A percentile compares a stretch with the other conserved stretches of the same genome.
These are phyloP conservation scores for Sphenostylis stenocarpa DNA, from an alignment of 306 rosid genomes.

Conservation along the genomic window DNA sequence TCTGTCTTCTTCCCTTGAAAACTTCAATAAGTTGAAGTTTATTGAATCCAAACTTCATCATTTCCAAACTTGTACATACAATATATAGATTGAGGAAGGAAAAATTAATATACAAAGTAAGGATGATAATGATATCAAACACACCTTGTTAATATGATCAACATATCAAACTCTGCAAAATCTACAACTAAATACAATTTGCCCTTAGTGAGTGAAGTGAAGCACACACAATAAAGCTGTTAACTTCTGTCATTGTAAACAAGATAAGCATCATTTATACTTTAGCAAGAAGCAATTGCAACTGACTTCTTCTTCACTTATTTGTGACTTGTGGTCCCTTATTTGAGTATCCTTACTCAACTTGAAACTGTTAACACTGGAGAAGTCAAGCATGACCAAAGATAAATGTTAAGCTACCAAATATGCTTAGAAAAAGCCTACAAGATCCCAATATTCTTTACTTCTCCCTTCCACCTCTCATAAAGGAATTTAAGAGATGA, in stretches of 20 bases:
- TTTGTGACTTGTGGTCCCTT: conserved; percentile 23
- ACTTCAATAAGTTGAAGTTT: conserved; percentile 11
- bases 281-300: conserved; percentile 40
- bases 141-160: conserved; percentile 51
- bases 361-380: conserved; percentile 24
- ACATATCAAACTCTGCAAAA: conserved; percentile 52
- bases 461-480: conserved; percentile 23
- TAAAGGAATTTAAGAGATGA: conserved; percentile 19
- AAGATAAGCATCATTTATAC: conserved; percentile 35
- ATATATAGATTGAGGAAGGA: conserved; percentile 1
- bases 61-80: conserved; percentile 35
- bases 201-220: conserved; percentile 7
- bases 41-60: conserved; percentile 20
- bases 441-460: conserved; percentile 17
- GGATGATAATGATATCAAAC: conserved; percentile 40
- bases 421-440: conserved; percentile 27
- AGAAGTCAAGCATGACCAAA: conserved; percentile 37
- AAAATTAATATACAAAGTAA: conserved; percentile 17
- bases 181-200: conserved; percentile 31
- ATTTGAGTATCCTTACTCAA: conserved; percentile 29
- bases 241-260: conserved; percentile 30
- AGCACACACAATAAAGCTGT: conserved; percentile 9
- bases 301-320: conserved; percentile 31
- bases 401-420: conserved; percentile 29
- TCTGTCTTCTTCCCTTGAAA: conserved; percentile 13